Percentiles rank a stretch among this genome's conserved stretches.
Evolutionary conservation across 257 asterid species (phyloP).

Genomic region (Galeopsis tetrahit): DNA sequence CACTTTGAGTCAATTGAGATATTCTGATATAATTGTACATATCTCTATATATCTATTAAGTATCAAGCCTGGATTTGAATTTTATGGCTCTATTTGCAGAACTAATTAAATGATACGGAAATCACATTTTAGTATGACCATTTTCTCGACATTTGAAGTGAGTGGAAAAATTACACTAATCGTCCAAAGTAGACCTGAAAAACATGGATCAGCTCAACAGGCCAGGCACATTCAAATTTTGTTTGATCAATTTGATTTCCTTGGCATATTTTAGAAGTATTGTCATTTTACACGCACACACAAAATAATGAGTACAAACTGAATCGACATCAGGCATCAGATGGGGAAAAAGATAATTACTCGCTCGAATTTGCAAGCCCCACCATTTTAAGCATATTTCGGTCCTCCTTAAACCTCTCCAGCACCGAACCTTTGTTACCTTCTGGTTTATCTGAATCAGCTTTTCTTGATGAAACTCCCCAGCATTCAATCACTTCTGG

Average conservation of each 20-base stretch:
- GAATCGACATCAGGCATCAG: background rate
- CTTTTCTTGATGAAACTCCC: slow-evolving; percentile 55
- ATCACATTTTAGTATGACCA: no score
- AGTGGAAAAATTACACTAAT: no score
- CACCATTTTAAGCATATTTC: slow-evolving; percentile 88
- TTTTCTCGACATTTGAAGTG: no score
- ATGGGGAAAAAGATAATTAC: slow-evolving; percentile 29
- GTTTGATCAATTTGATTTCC: no score
- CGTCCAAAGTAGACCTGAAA: background rate
- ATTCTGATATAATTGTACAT: no score
- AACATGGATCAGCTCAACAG: no score
- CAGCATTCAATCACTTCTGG: slow-evolving; percentile 91
- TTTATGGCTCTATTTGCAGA: no score
- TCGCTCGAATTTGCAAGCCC: slow-evolving; percentile 89
- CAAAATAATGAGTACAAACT: background rate
- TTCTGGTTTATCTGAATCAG: slow-evolving; percentile 47
- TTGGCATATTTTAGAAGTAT: background rate
- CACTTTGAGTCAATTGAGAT: no score
- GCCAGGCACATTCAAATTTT: no score
- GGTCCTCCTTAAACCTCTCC: slow-evolving; percentile 89
- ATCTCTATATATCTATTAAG: no score
- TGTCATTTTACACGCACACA: background rate
- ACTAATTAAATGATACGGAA: no score
- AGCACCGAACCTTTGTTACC: slow-evolving; percentile 64
- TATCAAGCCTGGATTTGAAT: no score